A percentile compares a stretch with the other conserved stretches of the same genome.
These are phyloP conservation scores for Fragilaria crotonensis DNA, from an alignment of 108 stramenopile genomes.

Conservation along the genomic window DNA sequence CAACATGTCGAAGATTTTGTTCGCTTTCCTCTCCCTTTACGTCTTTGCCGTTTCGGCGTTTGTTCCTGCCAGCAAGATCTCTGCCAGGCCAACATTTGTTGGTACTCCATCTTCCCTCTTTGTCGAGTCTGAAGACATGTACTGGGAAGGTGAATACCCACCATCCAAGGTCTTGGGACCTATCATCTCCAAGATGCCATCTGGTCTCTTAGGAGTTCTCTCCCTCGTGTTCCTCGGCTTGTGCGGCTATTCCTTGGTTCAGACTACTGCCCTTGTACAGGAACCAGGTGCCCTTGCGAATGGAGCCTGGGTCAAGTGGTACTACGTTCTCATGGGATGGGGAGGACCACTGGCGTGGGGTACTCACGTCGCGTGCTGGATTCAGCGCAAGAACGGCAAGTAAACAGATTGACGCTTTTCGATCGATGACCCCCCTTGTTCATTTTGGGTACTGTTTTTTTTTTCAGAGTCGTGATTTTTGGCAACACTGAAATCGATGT, in stretches of 20 bases:
- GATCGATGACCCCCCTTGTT: too few relatives aligned
- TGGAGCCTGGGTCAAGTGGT: slow-evolving; percentile 89
- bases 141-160: slow-evolving; percentile 88
- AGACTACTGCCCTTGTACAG: slow-evolving; percentile 57
- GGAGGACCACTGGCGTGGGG: slow-evolving; percentile 90
- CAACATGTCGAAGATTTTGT: neutral
- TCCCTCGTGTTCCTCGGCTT: slow-evolving; percentile 60
- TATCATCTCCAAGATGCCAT: slow-evolving; percentile 92
- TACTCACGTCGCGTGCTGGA: slow-evolving; percentile 88
- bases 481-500: too few relatives aligned
- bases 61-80: slow-evolving; percentile 3
- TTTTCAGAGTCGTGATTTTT: too few relatives aligned
- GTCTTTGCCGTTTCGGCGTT: neutral
- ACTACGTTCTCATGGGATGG: slow-evolving; percentile 76
- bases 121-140: slow-evolving; percentile 74
- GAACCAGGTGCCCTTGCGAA: slow-evolving; percentile 79
- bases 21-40: neutral
- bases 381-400: slow-evolving; percentile 92
- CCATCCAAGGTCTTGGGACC: slow-evolving; percentile 93
- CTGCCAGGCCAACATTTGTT: slow-evolving; percentile 6
- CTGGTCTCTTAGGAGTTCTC: slow-evolving; percentile 68
- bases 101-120: slow-evolving; percentile 30
- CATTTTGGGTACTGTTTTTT: too few relatives aligned
- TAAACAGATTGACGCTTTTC: slow-evolving; percentile 35
- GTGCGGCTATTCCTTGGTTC: slow-evolving; percentile 59